Percentiles rank a stretch among this genome's conserved stretches.
Evolutionary conservation across 1,284 basidiomycete genomes (phyloP).

Genomic region (Bondarzewia mesenterica): DNA sequence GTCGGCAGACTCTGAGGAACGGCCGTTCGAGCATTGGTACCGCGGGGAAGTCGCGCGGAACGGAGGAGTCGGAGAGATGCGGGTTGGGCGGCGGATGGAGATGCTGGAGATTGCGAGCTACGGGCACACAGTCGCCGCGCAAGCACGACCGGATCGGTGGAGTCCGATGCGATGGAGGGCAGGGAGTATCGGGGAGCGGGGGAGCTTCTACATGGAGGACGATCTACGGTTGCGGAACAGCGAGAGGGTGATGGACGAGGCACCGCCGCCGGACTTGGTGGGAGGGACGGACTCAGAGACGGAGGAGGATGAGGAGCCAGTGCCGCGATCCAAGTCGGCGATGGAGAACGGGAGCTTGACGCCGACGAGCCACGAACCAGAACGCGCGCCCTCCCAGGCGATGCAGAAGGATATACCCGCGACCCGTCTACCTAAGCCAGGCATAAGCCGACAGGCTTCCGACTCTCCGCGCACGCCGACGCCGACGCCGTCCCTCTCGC

Average conservation of each 20-base stretch:
- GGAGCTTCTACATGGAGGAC: constrained; percentile 57
- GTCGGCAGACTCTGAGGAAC: constrained; percentile 70
- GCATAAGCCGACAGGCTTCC: constrained; percentile 16
- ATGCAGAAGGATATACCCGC: constrained; percentile 19
- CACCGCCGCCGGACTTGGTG: constrained; percentile 61
- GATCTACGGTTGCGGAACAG: constrained; percentile 32
- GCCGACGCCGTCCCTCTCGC: neutral
- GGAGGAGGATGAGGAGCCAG: neutral
- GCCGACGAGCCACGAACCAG: constrained; percentile 12
- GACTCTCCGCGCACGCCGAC: constrained; percentile 23
- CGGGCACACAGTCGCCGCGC: constrained; percentile 37
- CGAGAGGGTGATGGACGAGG: constrained; percentile 58
- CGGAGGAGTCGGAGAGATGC: constrained; percentile 70
- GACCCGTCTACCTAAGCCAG: constrained; percentile 21
- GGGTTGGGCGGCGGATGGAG: constrained; percentile 60
- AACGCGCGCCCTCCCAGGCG: constrained; percentile 10
- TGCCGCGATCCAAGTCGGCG: neutral
- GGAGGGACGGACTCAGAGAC: constrained; percentile 22
- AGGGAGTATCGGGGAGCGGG: constrained; percentile 46
- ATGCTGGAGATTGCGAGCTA: constrained; percentile 80
- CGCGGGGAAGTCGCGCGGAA: constrained; percentile 72
- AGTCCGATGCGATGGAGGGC: constrained; percentile 30
- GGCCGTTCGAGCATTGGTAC: constrained; percentile 78
- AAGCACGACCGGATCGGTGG: constrained; percentile 11
- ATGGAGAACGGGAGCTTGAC: constrained; percentile 16